Evolutionary conservation across 2,329 filamentous ascomycete species (phyloP), one percentile per base, ranked within the genome.

Genomic region (Fusarium tricinctum): DNA sequence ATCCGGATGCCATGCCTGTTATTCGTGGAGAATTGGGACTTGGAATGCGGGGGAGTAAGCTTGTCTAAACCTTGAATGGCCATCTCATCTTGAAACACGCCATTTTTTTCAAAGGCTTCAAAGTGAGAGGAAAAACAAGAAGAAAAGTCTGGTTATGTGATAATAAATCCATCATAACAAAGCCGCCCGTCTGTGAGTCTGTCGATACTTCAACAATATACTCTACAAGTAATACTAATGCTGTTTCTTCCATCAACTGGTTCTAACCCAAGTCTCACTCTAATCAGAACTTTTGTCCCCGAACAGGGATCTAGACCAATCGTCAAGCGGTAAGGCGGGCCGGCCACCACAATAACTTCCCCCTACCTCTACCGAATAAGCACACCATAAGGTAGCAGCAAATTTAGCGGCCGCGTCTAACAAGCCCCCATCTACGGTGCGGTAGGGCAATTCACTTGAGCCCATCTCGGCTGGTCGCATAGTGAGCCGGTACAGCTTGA

Each of bases 31-130:
- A 56, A 69, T 58, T 54, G 42, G 46, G 32, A 26, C 15, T 32
- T 23, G 48, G 26, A 61, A 58, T 70, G 68, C 64, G 66, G 68
- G 68, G 68, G 53, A 68, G 50, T 51, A 55, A 66, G 51, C 65
- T 62, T 46, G 42, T 43, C 23, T 49, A 23, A 14, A 58, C 19
- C 53, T 33, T 42, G 19, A 48, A 38, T 2, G 9, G 8, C 6
- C 35, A 30, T 30, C 28, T 30, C 35, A 19, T 38, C 8, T 19
- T n/a, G 17, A 38, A 35, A 17, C 33, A 7, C 33, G 33, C 33
- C 10, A 30, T 35, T 6, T 35, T 2, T 35, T 33, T 3, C 33
- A 38, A n/a, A 17, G 15, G 35, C n/a, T 19, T 15, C 30, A 8
- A 15, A 5, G 30, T 33, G 14, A 10, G 17, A n/a, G 8, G 10